Evolutionary conservation across 805 yeast genomes (phyloP).

Genomic region (Isabelozyma heimii): DNA sequence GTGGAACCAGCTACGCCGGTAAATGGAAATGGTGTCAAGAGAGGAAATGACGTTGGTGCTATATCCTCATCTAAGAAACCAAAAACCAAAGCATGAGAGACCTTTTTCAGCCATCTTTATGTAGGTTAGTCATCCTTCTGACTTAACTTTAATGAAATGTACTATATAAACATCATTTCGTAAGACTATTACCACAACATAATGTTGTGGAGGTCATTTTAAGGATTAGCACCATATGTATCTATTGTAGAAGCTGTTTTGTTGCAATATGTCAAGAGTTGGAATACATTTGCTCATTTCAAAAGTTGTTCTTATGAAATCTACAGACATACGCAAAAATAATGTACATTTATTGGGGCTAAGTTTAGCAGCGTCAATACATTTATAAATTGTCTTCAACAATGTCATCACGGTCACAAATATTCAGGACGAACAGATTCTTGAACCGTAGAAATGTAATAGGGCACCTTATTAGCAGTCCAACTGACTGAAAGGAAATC

Average conservation of each 20-base stretch:
- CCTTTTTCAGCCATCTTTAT: background rate
- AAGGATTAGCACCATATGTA: no score
- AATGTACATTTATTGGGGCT: background rate
- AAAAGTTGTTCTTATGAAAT: no score
- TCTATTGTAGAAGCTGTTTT: no score
- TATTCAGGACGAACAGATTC: constrained; percentile 35
- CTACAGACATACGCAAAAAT: no score
- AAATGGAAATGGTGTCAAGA: constrained; percentile 2
- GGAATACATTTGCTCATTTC: no score
- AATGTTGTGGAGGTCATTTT: no score
- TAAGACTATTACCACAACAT: no score
- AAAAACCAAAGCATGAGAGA: constrained; percentile 1
- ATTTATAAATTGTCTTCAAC: no score
- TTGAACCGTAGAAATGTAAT: constrained; percentile 71
- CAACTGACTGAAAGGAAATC: constrained; percentile 79
- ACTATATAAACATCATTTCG: no score
- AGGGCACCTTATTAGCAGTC: constrained; percentile 82
- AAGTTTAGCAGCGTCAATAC: no score
- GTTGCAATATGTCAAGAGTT: no score
- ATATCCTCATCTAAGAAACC: background rate
- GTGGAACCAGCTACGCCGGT: constrained; percentile 25
- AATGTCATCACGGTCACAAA: constrained; percentile 5
- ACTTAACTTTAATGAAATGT: background rate
- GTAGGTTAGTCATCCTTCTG: no score
- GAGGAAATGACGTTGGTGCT: constrained; percentile 1